A percentile compares a stretch with the other conserved stretches of the same genome.
Conservation (phyloP, 1,139 yeast species). For the Yamadazyma triangularis region DNA sequence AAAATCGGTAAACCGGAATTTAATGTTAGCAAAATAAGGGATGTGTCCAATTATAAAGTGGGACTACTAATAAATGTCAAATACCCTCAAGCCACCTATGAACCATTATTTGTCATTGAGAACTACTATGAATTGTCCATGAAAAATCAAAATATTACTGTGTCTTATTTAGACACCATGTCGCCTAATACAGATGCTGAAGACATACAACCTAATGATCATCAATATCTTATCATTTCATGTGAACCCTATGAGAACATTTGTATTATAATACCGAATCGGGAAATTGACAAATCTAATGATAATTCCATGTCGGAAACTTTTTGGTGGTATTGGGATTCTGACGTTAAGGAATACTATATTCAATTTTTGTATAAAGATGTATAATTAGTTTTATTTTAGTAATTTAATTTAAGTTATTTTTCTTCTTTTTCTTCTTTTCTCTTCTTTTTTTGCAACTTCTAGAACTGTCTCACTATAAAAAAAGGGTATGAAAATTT, state of each 20-base stretch:
- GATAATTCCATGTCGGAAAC: conserved; percentile 29
- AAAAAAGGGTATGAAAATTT: no score
- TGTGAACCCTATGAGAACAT: conserved; percentile 85
- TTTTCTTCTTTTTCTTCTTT: no score
- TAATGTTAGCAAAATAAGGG: conserved; percentile 62
- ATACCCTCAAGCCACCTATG: conserved; percentile 46
- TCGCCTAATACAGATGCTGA: conserved; percentile 23
- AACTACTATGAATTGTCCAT: conserved; percentile 63
- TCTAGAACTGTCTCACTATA: no score
- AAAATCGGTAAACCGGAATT: conserved; percentile 74
- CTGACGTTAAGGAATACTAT: conserved; percentile 62
- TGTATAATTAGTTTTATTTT: no score
- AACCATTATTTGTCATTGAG: conserved; percentile 71
- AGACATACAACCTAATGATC: conserved; percentile 13
- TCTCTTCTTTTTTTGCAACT: no score
- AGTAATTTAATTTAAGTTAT: no score
- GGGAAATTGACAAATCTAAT: conserved; percentile 43
- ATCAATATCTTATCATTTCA: conserved; percentile 68
- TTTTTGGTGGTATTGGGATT: conserved; percentile 71
- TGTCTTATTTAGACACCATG: conserved; percentile 18
- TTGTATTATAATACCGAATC: conserved; percentile 64
- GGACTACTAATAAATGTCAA: conserved; percentile 63
- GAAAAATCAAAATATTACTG: conserved; percentile 28
- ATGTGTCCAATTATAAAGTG: conserved; percentile 49
- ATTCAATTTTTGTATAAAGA: conserved; percentile 58